Percentiles rank a stretch among this genome's conserved stretches.
Evolutionary conservation across 805 yeast species (phyloP).

Genomic region (Wickerhamiella siamensis): DNA sequence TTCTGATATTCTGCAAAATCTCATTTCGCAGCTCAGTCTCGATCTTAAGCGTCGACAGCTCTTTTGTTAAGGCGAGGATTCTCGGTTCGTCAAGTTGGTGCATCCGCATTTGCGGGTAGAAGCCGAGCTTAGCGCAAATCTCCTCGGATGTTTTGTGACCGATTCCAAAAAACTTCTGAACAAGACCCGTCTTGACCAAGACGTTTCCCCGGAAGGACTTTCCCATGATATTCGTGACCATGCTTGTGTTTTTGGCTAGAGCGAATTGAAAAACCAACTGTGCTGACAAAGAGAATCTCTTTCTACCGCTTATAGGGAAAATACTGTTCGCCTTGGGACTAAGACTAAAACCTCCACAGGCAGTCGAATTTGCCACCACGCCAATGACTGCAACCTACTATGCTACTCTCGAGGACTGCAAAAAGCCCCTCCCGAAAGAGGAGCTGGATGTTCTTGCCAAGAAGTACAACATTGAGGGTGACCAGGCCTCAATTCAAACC

Average conservation of each 20-base stretch:
- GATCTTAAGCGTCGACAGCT: conserved; percentile 65
- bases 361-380: too few relatives aligned
- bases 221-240: conserved; percentile 27
- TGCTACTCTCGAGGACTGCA: conserved; percentile 17
- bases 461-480: conserved; percentile 71
- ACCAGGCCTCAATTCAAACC: conserved; percentile 66
- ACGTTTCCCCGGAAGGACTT: conserved; percentile 26
- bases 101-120: conserved; percentile 89
- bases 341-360: too few relatives aligned
- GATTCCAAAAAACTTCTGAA: conserved; percentile 72
- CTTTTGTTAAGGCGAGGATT: conserved; percentile 72
- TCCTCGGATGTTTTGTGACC: conserved; percentile 60
- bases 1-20: conserved; percentile 53
- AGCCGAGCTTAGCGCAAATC: conserved; percentile 75
- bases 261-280: too few relatives aligned
- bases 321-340: too few relatives aligned
- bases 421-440: conserved; percentile 45
- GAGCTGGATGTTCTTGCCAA: conserved; percentile 63
- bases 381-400: conserved; percentile 9
- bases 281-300: too few relatives aligned
- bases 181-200: conserved; percentile 41
- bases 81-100: conserved; percentile 84
- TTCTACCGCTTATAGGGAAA: too few relatives aligned
- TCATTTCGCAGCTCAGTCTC: conserved; percentile 60
- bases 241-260: conserved; percentile 6